A percentile compares a stretch with the other conserved stretches of the same genome.
Conservation (phyloP, 2,329 filamentous ascomycete genomes). For the Phaeomoniella chlamydospora region DNA sequence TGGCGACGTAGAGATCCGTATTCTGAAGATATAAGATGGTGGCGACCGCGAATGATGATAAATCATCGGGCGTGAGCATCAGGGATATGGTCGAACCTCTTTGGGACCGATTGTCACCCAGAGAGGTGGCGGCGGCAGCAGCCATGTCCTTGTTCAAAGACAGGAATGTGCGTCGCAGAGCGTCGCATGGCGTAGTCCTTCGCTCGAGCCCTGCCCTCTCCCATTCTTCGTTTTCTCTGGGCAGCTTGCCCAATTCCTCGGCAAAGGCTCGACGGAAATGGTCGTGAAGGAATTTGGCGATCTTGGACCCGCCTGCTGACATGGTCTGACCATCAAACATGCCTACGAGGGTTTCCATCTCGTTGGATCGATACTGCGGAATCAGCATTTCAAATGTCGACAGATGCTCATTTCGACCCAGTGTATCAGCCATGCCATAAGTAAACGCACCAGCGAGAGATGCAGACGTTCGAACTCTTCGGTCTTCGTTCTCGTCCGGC, state of each 20-base stretch:
- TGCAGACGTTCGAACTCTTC: constrained; percentile 92
- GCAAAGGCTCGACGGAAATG: constrained; percentile 80
- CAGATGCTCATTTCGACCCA: constrained; percentile 85
- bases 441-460: constrained; percentile 79
- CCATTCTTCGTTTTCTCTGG: constrained; percentile 47
- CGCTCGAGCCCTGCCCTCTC: constrained; percentile 1
- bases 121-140: constrained; percentile 66
- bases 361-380: constrained; percentile 75
- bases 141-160: constrained; percentile 85
- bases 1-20: constrained; percentile 84
- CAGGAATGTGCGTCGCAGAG: constrained; percentile 73
- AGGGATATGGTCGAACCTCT: constrained; percentile 59
- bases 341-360: constrained; percentile 82
- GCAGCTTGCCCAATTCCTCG: constrained; percentile 63
- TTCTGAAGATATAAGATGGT: constrained; percentile 82
- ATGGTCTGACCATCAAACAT: constrained; percentile 91
- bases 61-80: constrained; percentile 74
- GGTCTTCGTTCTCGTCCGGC: constrained; percentile 87
- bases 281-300: constrained; percentile 92
- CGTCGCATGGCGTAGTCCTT: constrained; percentile 52
- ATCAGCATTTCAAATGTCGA: constrained; percentile 94
- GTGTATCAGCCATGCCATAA: constrained; percentile 93
- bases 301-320: constrained; percentile 79
- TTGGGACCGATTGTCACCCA: constrained; percentile 50
- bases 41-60: constrained; percentile 79